Evolutionary conservation across 1,139 yeast species (phyloP), one percentile per base, ranked within the genome.

Genomic region (Hanseniaspora gamundiae): DNA sequence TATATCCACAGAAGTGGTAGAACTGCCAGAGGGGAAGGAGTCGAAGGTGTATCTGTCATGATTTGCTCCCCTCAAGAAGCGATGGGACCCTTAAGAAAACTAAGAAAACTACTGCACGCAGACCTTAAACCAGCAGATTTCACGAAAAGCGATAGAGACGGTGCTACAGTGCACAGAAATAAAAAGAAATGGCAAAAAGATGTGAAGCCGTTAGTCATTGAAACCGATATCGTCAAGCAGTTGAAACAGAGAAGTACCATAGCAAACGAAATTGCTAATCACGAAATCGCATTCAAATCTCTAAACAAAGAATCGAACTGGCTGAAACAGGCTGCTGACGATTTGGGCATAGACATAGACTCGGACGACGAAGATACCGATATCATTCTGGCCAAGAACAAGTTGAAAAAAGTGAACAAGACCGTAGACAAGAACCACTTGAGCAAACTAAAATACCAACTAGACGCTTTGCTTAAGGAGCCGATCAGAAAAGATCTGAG

Each of bases 1-100:
- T 91, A 91, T 59, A 80, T 91, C 51, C 99, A 91, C 64, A 74
- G 99, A 61, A 85, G 96, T 1, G 99, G 99, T 49, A 79, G 99
- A 73, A 93, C 98, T 19, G 98, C 95, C 0, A 82, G 99, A 70
- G 96, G 94, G 2, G 91, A 93, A 0, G 75, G 74, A 44, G 36
- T 42, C 8, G 93, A 85, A 59, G 99, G 99, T 69, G 95, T 91
- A 17, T 81, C 96, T 2, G 80, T 93, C 35, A 78, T 87, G 73
- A 69, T 91, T 46, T 87, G 96, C 55, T 83, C 95, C 2, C 96
- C 97, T 13, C 88, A 83, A 50, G 99, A 91, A 60, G 83, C 94
- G 0, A 74, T 87, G 46, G 95, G 95, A 0, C 93, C 96, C 0
- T 68, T 91, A 51, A 72, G 75, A 56, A 85, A 82, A 59, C 70